Base-by-base conservation (phyloP, 2,329 filamentous ascomycete species). In the Aspergillus quadricinctus region DNA sequence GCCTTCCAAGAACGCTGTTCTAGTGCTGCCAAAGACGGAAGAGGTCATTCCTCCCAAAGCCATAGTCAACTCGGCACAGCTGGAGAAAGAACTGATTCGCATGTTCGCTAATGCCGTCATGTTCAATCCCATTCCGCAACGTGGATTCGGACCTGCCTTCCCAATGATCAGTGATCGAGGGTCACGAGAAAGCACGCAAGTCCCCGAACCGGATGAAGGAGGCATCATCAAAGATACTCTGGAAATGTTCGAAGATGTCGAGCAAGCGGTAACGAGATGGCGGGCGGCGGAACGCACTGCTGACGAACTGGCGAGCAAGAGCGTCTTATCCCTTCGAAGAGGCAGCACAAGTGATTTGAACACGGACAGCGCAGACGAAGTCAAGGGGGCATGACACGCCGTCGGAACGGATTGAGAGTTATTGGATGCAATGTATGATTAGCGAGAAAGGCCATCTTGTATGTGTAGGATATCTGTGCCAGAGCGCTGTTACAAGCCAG, bases 51-150 rank as follows among this genome's bases (percentile, higher is more conserved):
- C 93, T 2, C 93, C 94, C 0, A 90, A 87, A 65, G 90, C 87
- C 21, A 96, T 97, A 65, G 90, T 97, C 73, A 97, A 97, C 73
- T 92, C 89, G 51, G 86, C 88, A 1, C 94, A 97, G 71, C 81
- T 97, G 17, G 93, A 97, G 74, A 90, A 92, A 63, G 93, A 97
- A 72, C 79, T 97, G 10, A 90, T 95, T 65, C 89, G 95, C 66
- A 97, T 97, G 90, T 96, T 97, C 72, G 91, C 92, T 63, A 97
- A 97, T 68, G 93, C 94, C 19, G 89, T 97, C 74, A 97, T 99
- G 94, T 99, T 96, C 79, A 97, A 97, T 66, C 87, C 89, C 0
- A 90, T 96, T 60, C 86, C 88, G 0, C 80, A 89, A 62, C 83
- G 87, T 27, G 88, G 88, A 0, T 85, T 88, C 9, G 88, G 88